Conservation (phyloP, 2,329 filamentous ascomycete genomes). For the Lasiodiplodia sp. region DNA sequence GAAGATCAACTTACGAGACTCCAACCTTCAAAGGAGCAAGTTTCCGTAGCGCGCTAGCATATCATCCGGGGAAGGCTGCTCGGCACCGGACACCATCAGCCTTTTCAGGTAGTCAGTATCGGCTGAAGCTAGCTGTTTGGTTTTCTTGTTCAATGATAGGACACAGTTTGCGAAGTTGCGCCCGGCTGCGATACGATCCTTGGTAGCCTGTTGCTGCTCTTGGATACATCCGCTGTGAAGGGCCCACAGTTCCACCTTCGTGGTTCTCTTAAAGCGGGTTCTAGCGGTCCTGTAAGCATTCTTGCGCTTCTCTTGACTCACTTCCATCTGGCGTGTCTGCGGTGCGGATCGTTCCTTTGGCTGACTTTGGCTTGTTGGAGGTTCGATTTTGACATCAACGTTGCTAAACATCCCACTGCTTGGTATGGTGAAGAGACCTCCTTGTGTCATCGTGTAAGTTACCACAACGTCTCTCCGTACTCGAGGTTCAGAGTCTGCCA, state of each 20-base stretch:
- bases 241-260: neutral
- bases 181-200: neutral
- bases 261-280: neutral
- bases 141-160: neutral
- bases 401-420: neutral
- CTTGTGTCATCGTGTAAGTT: neutral
- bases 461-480: neutral
- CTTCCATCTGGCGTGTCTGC: neutral
- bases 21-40: neutral
- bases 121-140: neutral
- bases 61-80: neutral
- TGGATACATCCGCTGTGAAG: neutral
- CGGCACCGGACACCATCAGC: neutral
- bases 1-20: neutral
- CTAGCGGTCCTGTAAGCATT: neutral
- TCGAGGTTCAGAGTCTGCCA: constrained; percentile 22
- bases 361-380: neutral
- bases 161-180: neutral
- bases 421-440: neutral
- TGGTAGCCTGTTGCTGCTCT: neutral
- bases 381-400: neutral
- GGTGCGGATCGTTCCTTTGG: neutral
- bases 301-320: neutral
- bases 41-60: neutral
- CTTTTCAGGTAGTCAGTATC: neutral